Conservation (phyloP, 2,329 filamentous ascomycete genomes). For the Fusarium praegraminearum region DNA sequence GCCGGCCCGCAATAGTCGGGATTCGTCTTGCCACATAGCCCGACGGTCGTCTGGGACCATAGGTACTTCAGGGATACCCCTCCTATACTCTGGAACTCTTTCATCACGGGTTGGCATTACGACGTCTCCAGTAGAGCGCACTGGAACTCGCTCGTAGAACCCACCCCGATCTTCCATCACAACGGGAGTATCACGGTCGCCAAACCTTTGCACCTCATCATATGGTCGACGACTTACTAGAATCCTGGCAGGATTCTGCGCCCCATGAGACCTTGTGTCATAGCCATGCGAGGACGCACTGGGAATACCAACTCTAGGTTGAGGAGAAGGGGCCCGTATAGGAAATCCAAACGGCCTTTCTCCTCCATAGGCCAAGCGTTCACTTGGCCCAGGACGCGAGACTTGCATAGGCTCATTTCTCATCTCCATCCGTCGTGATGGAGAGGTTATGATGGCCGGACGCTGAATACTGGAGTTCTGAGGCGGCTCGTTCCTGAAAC, state of each 20-base stretch:
- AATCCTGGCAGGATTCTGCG: conserved; percentile 28
- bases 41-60: conserved; percentile 34
- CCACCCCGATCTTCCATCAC: conserved; percentile 57
- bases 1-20: conserved; percentile 32
- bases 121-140: conserved; percentile 25
- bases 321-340: conserved; percentile 25
- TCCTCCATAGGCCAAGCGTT: conserved; percentile 19
- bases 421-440: conserved; percentile 29
- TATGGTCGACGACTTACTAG: conserved; percentile 48
- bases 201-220: conserved; percentile 49
- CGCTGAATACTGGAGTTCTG: conserved; percentile 38
- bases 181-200: conserved; percentile 51
- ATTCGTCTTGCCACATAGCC: conserved; percentile 40
- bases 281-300: conserved; percentile 17
- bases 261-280: conserved; percentile 32
- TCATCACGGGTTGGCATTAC: conserved; percentile 17
- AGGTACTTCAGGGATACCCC: conserved; percentile 21
- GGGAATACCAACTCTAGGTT: conserved; percentile 15
- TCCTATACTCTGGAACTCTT: conserved; percentile 31
- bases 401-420: conserved; percentile 36
- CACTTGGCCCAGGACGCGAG: conserved; percentile 30
- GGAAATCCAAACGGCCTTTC: conserved; percentile 24
- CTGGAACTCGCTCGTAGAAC: conserved; percentile 53
- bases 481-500: conserved; percentile 38
- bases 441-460: conserved; percentile 38